Conservation (phyloP, 176 grass and related monocot species). For the sorghum (Sorghum bicolor) region Sorghum_bicolor_NCBIv3 NC_012877.2:51073501-51074000, state of each 20-base stretch:
- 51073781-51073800: not conserved
- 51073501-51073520: conserved; percentile 14
- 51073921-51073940: no score
- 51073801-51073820: not conserved
- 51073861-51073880: no score
- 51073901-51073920: no score
- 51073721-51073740: not conserved
- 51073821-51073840: no score
- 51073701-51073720: not conserved
- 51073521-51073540: not conserved
- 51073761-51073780: not conserved
- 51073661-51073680: not conserved
- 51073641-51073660: not conserved
- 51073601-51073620: no score
- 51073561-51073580: no score
- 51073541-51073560: not conserved
- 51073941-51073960: no score
- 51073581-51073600: not conserved
- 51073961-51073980: no score
- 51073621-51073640: not conserved
- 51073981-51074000: no score
- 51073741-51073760: not conserved
- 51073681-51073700: not conserved
- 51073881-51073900: no score
- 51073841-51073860: no score